Conservation (phyloP, 495 filamentous ascomycete genomes). For the Xylaria telfairii region DNA sequence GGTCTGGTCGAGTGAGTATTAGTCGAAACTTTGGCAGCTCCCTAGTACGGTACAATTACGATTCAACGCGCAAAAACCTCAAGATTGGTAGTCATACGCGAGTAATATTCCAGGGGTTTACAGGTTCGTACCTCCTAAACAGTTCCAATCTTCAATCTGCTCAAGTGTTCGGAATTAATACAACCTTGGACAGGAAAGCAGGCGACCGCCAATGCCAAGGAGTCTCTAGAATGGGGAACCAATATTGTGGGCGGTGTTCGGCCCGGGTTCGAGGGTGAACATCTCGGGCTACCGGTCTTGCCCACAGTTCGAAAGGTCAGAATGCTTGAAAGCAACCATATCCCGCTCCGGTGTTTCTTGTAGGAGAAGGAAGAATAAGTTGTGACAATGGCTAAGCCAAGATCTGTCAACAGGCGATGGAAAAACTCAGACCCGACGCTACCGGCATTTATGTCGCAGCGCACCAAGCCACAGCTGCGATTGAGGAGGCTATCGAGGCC, state of each 20-base stretch:
- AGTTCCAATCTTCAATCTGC: neutral
- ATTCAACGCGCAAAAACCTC: constrained; percentile 74
- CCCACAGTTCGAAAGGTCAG: constrained; percentile 70
- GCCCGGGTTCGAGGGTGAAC: constrained; percentile 76
- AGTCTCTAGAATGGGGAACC: constrained; percentile 85
- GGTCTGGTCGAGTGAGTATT: neutral
- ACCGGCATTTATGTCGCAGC: constrained; percentile 89
- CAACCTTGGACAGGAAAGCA: constrained; percentile 42
- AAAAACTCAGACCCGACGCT: constrained; percentile 78
- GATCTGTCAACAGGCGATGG: constrained; percentile 63
- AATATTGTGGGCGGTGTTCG: constrained; percentile 88
- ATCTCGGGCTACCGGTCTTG: constrained; percentile 80
- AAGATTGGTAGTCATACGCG: constrained; percentile 79
- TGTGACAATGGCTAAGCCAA: constrained; percentile 11
- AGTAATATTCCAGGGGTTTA: constrained; percentile 91
- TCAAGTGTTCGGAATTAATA: neutral
- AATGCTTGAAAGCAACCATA: neutral
- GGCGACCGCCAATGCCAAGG: constrained; percentile 82
- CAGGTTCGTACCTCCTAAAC: constrained; percentile 55
- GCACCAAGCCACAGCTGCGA: constrained; percentile 74
- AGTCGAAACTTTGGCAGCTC: constrained; percentile 21
- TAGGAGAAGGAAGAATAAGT: neutral
- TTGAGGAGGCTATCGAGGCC: constrained; percentile 88
- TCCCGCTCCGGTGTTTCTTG: neutral
- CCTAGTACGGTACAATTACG: constrained; percentile 40